Percentiles rank a stretch among this genome's conserved stretches.
Evolutionary conservation across 2,329 filamentous ascomycete species (phyloP).

Genomic region (Sporothrix euskadiensis): DNA sequence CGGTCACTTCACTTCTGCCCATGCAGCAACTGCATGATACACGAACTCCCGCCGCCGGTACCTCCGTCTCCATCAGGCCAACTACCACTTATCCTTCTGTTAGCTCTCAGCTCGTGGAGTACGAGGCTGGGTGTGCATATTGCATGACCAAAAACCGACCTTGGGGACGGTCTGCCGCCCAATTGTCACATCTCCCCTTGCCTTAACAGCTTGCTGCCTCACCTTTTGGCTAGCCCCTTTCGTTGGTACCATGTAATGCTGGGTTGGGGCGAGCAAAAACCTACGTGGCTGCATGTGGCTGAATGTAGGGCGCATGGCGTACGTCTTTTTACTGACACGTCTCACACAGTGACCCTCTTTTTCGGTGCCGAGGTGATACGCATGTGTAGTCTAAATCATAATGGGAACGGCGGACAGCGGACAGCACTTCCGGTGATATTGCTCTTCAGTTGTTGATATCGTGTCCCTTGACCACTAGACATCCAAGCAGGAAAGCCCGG

Average conservation of each 20-base stretch:
- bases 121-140: constrained; percentile 2
- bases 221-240: background rate
- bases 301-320: background rate
- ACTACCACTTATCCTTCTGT: background rate
- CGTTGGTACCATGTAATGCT: background rate
- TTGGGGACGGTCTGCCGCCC: background rate
- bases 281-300: constrained; percentile 7
- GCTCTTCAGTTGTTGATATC: background rate
- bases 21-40: background rate
- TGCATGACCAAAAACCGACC: background rate
- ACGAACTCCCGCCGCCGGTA: background rate
- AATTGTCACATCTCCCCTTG: background rate
- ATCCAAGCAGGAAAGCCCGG: background rate
- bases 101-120: constrained; percentile 4
- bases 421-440: background rate
- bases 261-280: background rate
- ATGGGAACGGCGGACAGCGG: background rate
- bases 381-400: background rate
- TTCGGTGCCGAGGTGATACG: background rate
- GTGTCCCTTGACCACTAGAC: background rate
- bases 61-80: background rate
- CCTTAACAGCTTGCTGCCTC: background rate
- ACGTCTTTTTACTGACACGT: background rate
- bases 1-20: background rate
- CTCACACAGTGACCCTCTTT: background rate